Evolutionary conservation across 2,329 filamentous ascomycete genomes (phyloP), one percentile per base, ranked within the genome.

Genomic region (Penicillium sp.): DNA sequence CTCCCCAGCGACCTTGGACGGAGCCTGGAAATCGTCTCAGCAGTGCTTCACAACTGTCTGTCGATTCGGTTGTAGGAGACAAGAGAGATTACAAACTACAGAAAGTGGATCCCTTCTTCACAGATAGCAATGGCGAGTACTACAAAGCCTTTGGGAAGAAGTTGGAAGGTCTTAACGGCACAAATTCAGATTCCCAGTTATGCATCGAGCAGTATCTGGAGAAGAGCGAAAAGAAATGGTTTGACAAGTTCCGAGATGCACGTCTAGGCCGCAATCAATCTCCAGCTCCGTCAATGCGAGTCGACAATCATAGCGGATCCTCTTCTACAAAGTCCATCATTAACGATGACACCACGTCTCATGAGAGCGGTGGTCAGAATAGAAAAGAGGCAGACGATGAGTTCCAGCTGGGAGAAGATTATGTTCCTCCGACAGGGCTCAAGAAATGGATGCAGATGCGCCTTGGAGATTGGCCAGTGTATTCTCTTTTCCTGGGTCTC

Each of bases 171-270:
- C 70, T 86, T 13, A 78, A 71, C 40, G 81, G 78, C 7, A 73
- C 76, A 53, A 83, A 79, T 52, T 84, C 81, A 0, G 77, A 81
- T 52, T 75, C 70, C 1, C 72, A 78, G 28, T 70, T 85, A 7
- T 86, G 83, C 60, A 84, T 86, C 49, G 83, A 86, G 57, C 76
- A 82, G 35, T 86, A 80, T 62, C 70, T 87, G 10, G 76, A 79
- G 52, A 81, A 81, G 61, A 82, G 80, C 23, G 82, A 87, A 66
- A 85, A 84, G 72, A 76, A 82, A 54, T 87, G 83, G 83, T 86
- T 83, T 59, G 72, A 75, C 47, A 71, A 75, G 28, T 79, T 82
- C 62, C 74, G 81, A 44, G 73, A 81, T 53, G 81, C 79, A 40
- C 81, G 80, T 63, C 76, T 84, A 49, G 80, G 79, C 31, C 75